A percentile compares a stretch with the other conserved stretches of the same genome.
Evolutionary conservation across 129 eudicot genomes (phyloP).

Genomic region (Artemisia annua): DNA sequence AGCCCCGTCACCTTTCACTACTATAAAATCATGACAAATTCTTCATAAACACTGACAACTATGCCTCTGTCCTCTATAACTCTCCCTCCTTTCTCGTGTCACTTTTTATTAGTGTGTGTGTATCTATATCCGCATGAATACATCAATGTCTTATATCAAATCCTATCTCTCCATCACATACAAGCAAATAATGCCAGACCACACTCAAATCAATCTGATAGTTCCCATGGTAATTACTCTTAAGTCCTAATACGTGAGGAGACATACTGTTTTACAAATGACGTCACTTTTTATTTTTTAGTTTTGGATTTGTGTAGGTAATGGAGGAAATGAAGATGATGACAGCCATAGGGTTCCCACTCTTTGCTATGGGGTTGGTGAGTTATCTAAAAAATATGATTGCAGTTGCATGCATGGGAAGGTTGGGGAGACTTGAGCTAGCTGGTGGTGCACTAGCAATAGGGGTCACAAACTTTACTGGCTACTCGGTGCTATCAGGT

Average conservation of each 20-base stretch:
- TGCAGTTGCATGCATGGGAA: slow-evolving; percentile 92
- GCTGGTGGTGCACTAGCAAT: slow-evolving; percentile 99
- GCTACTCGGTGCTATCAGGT: slow-evolving; percentile 91
- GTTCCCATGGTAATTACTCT: slow-evolving; percentile 48
- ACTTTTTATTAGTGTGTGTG: slow-evolving; percentile 1
- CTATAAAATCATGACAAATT: slow-evolving; percentile 47
- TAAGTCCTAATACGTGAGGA: slow-evolving; percentile 21
- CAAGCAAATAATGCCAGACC: slow-evolving; percentile 49
- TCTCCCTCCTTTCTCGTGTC: slow-evolving; percentile 24
- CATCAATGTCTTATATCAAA: slow-evolving; percentile 29
- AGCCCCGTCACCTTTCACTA: slow-evolving; percentile 44
- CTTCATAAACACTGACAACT: slow-evolving; percentile 27
- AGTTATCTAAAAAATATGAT: slow-evolving; percentile 82
- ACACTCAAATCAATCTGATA: slow-evolving; percentile 42
- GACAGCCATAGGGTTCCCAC: slow-evolving; percentile 65
- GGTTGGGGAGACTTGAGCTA: slow-evolving; percentile 91
- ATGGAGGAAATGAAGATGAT: slow-evolving; percentile 76
- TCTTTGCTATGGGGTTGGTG: slow-evolving; percentile 74
- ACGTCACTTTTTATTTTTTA: slow-evolving; percentile 13
- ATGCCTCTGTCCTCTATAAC: neutral
- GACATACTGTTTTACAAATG: slow-evolving; percentile 5
- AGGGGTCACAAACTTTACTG: slow-evolving; percentile 92
- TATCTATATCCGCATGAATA: slow-evolving; percentile 23
- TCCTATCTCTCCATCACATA: slow-evolving; percentile 29
- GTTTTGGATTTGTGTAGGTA: slow-evolving; percentile 46